Evolutionary conservation across 805 yeast species (phyloP).

Genomic region (Soucietia sequanensis): DNA sequence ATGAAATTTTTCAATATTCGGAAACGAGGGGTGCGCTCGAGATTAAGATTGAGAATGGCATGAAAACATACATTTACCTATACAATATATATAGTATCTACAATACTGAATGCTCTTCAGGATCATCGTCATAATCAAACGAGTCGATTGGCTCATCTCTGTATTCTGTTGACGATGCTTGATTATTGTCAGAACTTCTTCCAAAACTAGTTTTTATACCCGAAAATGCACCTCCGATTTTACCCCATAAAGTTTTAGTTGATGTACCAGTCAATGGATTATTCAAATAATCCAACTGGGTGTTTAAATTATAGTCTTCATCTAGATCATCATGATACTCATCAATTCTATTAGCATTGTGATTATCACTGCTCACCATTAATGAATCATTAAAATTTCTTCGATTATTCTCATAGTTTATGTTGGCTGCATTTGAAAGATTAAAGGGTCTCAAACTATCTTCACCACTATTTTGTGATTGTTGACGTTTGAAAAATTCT

Average conservation of each 20-base stretch:
- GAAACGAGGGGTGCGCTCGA: too few relatives aligned
- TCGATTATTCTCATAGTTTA: conserved; percentile 28
- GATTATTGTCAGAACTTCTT: too few relatives aligned
- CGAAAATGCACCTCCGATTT: conserved; percentile 19
- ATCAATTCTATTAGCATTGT: conserved; percentile 20
- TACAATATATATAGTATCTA: neutral
- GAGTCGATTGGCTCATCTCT: neutral
- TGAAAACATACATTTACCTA: too few relatives aligned
- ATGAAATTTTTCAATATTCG: too few relatives aligned
- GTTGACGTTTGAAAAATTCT: conserved; percentile 29
- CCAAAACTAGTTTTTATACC: too few relatives aligned
- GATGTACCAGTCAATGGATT: neutral
- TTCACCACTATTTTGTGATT: conserved; percentile 7
- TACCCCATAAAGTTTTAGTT: conserved; percentile 21
- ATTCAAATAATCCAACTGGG: conserved; percentile 6
- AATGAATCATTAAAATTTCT: conserved; percentile 21
- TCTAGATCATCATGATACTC: conserved; percentile 12
- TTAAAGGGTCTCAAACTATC: conserved; percentile 27
- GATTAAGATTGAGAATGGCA: too few relatives aligned
- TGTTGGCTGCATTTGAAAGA: conserved; percentile 20
- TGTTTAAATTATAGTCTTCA: conserved; percentile 6
- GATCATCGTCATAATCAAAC: neutral
- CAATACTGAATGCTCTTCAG: neutral
- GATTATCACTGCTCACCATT: conserved; percentile 1
- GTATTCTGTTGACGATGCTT: neutral